Conservation (phyloP, 257 asterid genomes). For the Fraxinus americana region DNA sequence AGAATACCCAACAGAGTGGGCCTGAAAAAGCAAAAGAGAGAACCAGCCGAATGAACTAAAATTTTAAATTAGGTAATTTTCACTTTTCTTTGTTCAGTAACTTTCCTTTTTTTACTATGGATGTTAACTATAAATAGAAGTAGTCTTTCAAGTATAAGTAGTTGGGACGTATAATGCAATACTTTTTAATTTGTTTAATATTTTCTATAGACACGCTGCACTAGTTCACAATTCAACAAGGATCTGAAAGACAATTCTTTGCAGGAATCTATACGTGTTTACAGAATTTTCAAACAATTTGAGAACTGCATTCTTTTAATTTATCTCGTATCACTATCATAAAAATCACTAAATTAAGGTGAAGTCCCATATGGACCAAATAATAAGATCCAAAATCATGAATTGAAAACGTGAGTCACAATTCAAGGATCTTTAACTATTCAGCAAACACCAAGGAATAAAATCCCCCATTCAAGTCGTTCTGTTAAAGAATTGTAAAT, state of each 20-base stretch:
- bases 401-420: too few species aligned
- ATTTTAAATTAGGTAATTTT: not conserved
- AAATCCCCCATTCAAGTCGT: conserved; percentile 11
- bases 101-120: not conserved
- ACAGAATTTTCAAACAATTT: not conserved
- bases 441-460: conserved; percentile 8
- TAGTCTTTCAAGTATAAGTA: not conserved
- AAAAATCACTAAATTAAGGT: not conserved
- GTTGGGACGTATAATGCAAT: not conserved
- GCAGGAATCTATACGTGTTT: not conserved
- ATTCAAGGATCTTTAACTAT: not conserved
- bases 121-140: not conserved
- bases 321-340: not conserved
- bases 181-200: too few species aligned
- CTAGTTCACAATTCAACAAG: not conserved
- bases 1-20: too few species aligned
- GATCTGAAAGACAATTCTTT: not conserved
- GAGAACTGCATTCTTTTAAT: not conserved
- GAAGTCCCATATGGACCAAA: not conserved
- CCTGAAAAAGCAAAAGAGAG: too few species aligned
- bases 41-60: not conserved
- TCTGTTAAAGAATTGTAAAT: conserved; percentile 1
- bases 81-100: not conserved
- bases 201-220: not conserved
- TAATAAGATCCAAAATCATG: not conserved